These are phyloP conservation scores for Fusarium guadeloupense DNA, from an alignment of 2,329 filamentous ascomycete genomes.

Conservation along the genomic window DNA sequence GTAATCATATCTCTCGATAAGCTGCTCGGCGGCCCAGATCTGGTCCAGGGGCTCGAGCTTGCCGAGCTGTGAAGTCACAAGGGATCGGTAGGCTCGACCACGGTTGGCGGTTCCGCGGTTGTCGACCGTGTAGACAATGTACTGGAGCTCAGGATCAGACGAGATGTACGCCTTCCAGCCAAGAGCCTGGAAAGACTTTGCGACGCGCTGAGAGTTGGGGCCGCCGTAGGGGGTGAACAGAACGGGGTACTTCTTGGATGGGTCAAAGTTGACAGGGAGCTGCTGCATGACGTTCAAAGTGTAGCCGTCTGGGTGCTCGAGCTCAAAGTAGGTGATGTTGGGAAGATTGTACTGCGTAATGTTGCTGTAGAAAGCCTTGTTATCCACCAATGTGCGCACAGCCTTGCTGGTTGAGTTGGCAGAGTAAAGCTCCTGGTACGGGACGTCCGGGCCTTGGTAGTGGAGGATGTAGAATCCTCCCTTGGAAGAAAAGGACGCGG, in stretches of 20 bases:
- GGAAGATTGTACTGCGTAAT: conserved; percentile 70
- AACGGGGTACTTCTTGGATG: conserved; percentile 70
- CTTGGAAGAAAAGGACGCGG: conserved; percentile 70
- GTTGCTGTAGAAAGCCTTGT: conserved; percentile 63
- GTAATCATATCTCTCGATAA: conserved; percentile 60
- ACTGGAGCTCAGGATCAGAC: conserved; percentile 73
- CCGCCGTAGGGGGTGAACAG: conserved; percentile 76
- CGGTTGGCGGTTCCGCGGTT: conserved; percentile 73
- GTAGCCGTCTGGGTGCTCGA: conserved; percentile 69
- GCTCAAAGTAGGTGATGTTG: conserved; percentile 70
- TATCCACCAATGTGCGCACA: conserved; percentile 67
- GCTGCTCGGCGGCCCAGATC: conserved; percentile 70
- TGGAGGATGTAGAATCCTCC: conserved; percentile 72
- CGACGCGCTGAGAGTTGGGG: conserved; percentile 69
- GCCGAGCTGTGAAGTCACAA: conserved; percentile 68
- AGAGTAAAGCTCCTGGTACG: conserved; percentile 73
- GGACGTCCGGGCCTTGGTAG: conserved; percentile 72
- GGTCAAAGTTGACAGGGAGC: conserved; percentile 71
- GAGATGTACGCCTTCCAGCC: conserved; percentile 71
- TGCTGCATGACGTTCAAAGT: conserved; percentile 71
- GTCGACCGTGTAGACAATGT: conserved; percentile 73
- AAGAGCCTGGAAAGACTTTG: conserved; percentile 63
- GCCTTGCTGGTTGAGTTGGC: conserved; percentile 61
- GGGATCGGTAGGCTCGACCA: conserved; percentile 68
- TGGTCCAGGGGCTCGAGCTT: conserved; percentile 72